Conservation (phyloP, 495 filamentous ascomycete species). For the Lepraria neglecta region DNA sequence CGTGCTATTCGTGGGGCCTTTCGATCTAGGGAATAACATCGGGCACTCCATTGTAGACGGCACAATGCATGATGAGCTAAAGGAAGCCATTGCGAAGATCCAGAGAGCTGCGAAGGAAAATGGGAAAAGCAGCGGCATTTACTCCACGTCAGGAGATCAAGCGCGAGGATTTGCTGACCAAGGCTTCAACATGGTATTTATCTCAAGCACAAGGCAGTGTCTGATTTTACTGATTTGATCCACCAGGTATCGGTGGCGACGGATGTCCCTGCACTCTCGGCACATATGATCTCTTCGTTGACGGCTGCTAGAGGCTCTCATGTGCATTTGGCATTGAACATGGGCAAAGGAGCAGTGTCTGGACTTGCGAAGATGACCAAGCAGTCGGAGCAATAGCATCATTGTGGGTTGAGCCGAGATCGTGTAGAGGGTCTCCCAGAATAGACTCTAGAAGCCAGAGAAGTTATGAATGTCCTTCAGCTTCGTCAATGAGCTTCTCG, state of each 20-base stretch:
- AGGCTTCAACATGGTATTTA: slow-evolving; percentile 67
- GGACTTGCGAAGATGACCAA: slow-evolving; percentile 29
- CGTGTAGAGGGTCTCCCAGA: not conserved
- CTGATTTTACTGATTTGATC: not conserved
- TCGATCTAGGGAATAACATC: slow-evolving; percentile 68
- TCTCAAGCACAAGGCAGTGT: not conserved
- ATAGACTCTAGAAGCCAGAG: not conserved
- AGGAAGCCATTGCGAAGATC: slow-evolving; percentile 58
- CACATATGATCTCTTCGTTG: slow-evolving; percentile 35
- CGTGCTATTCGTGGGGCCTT: slow-evolving; percentile 73
- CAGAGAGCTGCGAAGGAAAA: slow-evolving; percentile 52
- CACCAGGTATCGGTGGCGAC: slow-evolving; percentile 43
- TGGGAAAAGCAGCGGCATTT: slow-evolving; percentile 68
- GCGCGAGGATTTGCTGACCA: slow-evolving; percentile 56
- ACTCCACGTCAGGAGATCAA: slow-evolving; percentile 58
- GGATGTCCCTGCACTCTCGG: slow-evolving; percentile 49
- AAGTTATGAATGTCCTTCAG: slow-evolving; percentile 39
- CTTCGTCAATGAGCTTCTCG: slow-evolving; percentile 60
- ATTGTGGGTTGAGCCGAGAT: not conserved
- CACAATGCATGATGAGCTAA: slow-evolving; percentile 56
- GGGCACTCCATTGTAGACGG: slow-evolving; percentile 60
- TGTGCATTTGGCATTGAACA: slow-evolving; percentile 36
- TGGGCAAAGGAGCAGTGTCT: slow-evolving; percentile 40
- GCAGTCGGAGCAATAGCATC: slow-evolving; percentile 29
- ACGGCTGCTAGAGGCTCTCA: slow-evolving; percentile 33